phyloP scores from a whole-genome alignment of 106 monocot species.

The Acorus calamus region DNA sequence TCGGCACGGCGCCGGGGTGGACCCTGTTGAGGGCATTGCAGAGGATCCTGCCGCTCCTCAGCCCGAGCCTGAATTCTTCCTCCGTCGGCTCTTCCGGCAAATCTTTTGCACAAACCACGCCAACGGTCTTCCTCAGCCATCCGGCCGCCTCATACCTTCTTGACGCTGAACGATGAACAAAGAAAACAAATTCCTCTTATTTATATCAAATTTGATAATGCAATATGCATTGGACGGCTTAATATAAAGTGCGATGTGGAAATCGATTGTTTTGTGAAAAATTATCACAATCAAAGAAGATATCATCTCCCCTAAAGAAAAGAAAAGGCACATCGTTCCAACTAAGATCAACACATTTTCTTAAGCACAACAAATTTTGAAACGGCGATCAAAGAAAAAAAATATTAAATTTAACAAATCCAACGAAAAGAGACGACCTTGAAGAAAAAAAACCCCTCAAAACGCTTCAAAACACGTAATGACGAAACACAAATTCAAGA shows the following conservation, averaged over 20 bases:
- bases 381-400: too few species aligned
- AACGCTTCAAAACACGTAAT: too few species aligned
- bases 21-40: slow-evolving; percentile 90
- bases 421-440: too few species aligned
- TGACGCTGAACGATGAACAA: slow-evolving; percentile 27
- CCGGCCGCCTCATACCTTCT: slow-evolving; percentile 73
- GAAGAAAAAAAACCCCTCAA: too few species aligned
- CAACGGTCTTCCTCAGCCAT: slow-evolving; percentile 67
- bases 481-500: background rate
- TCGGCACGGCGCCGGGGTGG: slow-evolving; percentile 67
- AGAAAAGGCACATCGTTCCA: too few species aligned
- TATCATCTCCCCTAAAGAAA: too few species aligned
- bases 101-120: slow-evolving; percentile 47
- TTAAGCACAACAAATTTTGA: too few species aligned
- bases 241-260: too few species aligned
- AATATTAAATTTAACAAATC: too few species aligned
- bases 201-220: background rate
- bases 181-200: background rate
- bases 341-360: too few species aligned
- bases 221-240: background rate
- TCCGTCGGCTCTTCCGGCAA: slow-evolving; percentile 77
- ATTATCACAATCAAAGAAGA: too few species aligned
- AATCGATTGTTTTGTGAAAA: too few species aligned
- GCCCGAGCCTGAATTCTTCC: slow-evolving; percentile 66
- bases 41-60: slow-evolving; percentile 78